Conservation (phyloP, 2,329 filamentous ascomycete species). For the Aaosphaeria arxii region DNA sequence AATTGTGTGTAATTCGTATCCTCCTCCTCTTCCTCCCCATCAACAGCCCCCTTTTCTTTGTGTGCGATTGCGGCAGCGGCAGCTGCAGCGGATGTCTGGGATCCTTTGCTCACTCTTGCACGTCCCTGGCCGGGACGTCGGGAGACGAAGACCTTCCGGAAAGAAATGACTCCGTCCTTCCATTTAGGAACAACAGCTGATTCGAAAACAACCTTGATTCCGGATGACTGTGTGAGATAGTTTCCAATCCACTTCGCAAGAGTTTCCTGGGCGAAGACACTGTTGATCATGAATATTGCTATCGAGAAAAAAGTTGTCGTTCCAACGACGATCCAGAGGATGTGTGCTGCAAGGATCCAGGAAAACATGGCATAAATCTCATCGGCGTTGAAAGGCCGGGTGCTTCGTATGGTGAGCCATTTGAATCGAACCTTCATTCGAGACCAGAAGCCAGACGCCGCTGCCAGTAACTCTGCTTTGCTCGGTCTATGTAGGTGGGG, state of each 20-base stretch:
- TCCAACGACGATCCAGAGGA: conserved; percentile 93
- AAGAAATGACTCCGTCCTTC: conserved; percentile 92
- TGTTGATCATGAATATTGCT: conserved; percentile 87
- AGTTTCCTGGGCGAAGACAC: conserved; percentile 95
- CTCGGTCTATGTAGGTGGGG: conserved; percentile 78
- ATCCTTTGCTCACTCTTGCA: conserved; percentile 88
- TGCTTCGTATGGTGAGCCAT: conserved; percentile 94
- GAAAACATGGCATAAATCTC: conserved; percentile 95
- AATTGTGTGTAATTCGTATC: conserved; percentile 98
- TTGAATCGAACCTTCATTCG: conserved; percentile 90
- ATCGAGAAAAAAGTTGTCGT: conserved; percentile 97
- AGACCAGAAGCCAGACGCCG: conserved; percentile 90
- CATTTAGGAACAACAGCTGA: conserved; percentile 96
- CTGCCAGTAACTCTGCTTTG: conserved; percentile 88
- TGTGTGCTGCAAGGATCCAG: conserved; percentile 89
- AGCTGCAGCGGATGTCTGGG: conserved; percentile 77
- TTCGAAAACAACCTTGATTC: conserved; percentile 92
- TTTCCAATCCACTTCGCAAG: conserved; percentile 91
- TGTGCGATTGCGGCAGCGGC: conserved; percentile 71
- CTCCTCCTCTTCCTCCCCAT: conserved; percentile 59
- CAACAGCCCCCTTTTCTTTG: conserved; percentile 40
- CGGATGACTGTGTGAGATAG: conserved; percentile 90
- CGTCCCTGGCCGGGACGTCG: conserved; percentile 78
- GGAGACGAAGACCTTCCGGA: conserved; percentile 95
- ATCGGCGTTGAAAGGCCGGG: conserved; percentile 90